These are phyloP conservation scores for Cercophora samala DNA, from an alignment of 495 filamentous ascomycete species.

Conservation along the genomic window DNA sequence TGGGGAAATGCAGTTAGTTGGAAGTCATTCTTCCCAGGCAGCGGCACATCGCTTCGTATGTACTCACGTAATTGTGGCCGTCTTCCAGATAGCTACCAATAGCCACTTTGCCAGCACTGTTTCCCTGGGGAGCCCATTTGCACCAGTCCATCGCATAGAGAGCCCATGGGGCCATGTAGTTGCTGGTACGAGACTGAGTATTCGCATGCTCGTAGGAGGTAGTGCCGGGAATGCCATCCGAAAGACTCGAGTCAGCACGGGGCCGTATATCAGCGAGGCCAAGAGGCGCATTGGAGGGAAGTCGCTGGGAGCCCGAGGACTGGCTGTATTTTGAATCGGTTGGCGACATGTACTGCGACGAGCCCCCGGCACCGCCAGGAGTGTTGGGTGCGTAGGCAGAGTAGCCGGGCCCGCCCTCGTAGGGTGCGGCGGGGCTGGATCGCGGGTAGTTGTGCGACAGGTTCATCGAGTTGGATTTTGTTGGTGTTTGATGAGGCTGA, in stretches of 20 bases:
- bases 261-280: constrained; percentile 88
- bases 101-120: constrained; percentile 84
- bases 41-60: neutral
- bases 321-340: constrained; percentile 60
- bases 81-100: constrained; percentile 96
- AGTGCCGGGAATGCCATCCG: constrained; percentile 57
- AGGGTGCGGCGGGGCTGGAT: constrained; percentile 69
- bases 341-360: constrained; percentile 65
- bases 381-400: constrained; percentile 64
- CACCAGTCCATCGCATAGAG: constrained; percentile 99
- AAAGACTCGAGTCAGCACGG: constrained; percentile 67
- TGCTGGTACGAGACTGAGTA: constrained; percentile 58
- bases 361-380: constrained; percentile 51
- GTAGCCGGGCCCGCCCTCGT: constrained; percentile 56
- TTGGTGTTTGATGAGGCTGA: constrained; percentile 49
- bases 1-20: neutral
- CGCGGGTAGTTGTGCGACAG: constrained; percentile 70
- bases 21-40: neutral
- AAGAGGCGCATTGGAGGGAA: constrained; percentile 76
- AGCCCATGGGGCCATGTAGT: constrained; percentile 92
- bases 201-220: constrained; percentile 53
- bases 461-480: constrained; percentile 59
- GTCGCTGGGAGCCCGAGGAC: constrained; percentile 65
- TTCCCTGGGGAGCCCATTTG: constrained; percentile 85
- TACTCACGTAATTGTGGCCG: constrained; percentile 88